Percentiles rank a stretch among this genome's conserved stretches.
These are phyloP conservation scores for Pezicula neosporulosa DNA, from an alignment of 2,329 filamentous ascomycete species.

Conservation along the genomic window DNA sequence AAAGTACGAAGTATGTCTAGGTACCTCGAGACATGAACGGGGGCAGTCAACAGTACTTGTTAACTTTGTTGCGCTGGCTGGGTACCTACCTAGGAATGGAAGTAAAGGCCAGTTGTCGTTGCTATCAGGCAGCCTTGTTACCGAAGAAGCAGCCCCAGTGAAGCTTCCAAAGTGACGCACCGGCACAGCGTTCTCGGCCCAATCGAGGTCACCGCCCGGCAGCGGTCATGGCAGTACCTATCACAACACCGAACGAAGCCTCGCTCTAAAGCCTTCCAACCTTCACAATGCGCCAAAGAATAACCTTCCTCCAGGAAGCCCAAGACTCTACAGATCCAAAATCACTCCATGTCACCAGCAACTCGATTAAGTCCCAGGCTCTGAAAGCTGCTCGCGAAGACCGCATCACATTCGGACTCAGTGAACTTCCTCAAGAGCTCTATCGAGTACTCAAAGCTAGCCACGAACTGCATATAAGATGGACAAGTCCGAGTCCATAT, in stretches of 20 bases:
- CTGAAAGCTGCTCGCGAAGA: conserved; percentile 74
- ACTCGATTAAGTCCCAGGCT: conserved; percentile 51
- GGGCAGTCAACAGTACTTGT: no score
- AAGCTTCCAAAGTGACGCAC: neutral
- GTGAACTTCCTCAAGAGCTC: conserved; percentile 71
- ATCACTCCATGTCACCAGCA: conserved; percentile 53
- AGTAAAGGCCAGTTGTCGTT: conserved; percentile 15
- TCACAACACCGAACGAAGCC: conserved; percentile 1
- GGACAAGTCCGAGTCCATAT: conserved; percentile 60
- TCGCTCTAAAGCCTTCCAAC: neutral
- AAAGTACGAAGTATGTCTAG: neutral
- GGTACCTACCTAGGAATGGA: neutral
- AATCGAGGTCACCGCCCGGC: conserved; percentile 1
- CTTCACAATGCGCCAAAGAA: conserved; percentile 66
- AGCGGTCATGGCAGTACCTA: conserved; percentile 10
- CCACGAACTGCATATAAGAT: conserved; percentile 75
- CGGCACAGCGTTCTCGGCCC: neutral
- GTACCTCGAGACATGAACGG: neutral
- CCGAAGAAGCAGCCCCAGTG: neutral
- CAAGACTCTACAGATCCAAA: conserved; percentile 62
- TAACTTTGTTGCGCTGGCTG: neutral
- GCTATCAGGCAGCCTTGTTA: conserved; percentile 3
- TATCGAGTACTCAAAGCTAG: conserved; percentile 57
- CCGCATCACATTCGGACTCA: conserved; percentile 67
- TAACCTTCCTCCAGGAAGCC: conserved; percentile 73